phyloP scores from a whole-genome alignment of 2,329 filamentous ascomycete species.

The Colletotrichum melonis region DNA sequence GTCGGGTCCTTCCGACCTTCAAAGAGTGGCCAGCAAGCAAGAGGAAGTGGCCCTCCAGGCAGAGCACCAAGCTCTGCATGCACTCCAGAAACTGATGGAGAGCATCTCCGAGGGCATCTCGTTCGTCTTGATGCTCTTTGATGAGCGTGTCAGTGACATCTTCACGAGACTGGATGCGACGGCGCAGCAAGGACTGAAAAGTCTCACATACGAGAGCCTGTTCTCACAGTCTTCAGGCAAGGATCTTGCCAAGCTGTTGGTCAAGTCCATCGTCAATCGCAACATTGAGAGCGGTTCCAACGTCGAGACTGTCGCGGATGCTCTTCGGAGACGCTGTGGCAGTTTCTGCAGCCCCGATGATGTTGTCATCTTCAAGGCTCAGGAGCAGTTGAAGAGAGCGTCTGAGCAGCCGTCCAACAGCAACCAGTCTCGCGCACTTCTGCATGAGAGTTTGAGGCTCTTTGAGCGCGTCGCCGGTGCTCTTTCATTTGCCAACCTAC shows the following conservation, averaged over 20 bases:
- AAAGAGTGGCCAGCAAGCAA: conserved; percentile 81
- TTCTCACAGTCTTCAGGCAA: conserved; percentile 85
- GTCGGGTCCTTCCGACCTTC: conserved; percentile 89
- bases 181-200: conserved; percentile 75
- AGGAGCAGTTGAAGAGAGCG: conserved; percentile 92
- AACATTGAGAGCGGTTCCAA: conserved; percentile 98
- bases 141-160: conserved; percentile 92
- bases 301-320: conserved; percentile 96
- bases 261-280: conserved; percentile 97
- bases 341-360: conserved; percentile 98
- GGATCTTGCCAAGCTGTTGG: conserved; percentile 91
- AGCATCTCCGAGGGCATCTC: conserved; percentile 97
- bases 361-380: conserved; percentile 97
- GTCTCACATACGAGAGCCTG: conserved; percentile 87
- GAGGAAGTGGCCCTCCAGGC: conserved; percentile 94
- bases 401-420: conserved; percentile 81
- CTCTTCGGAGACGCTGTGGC: conserved; percentile 89
- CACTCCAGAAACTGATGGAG: conserved; percentile 84
- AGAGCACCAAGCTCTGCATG: conserved; percentile 92
- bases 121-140: conserved; percentile 93
- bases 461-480: conserved; percentile 91
- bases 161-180: conserved; percentile 79
- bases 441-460: conserved; percentile 89
- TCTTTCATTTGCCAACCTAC: conserved; percentile 83
- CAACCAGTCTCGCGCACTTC: conserved; percentile 79